A percentile compares a stretch with the other conserved stretches of the same genome.
These are phyloP conservation scores for Chytridiales sp. DNA, from an alignment of 371 early-diverging fungal genomes.

Conservation along the genomic window DNA sequence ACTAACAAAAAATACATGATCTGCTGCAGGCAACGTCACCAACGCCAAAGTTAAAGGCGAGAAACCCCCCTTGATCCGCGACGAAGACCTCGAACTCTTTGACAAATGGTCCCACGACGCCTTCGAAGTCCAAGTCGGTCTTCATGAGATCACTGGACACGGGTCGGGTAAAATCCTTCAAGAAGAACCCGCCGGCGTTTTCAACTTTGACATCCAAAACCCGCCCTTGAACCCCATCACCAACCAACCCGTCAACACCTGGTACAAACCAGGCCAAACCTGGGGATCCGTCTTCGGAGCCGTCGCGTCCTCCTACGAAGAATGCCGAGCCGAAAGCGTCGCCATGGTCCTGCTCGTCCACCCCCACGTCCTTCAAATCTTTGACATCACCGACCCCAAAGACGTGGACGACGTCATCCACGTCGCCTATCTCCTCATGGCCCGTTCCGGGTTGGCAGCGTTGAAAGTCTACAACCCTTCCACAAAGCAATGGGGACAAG, in stretches of 20 bases:
- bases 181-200: conserved; percentile 52
- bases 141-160: conserved; percentile 54
- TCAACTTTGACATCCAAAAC: conserved; percentile 53
- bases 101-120: conserved; percentile 49
- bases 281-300: conserved; percentile 55
- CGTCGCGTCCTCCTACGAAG: conserved; percentile 48
- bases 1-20: no score
- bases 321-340: conserved; percentile 67
- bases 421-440: conserved; percentile 58
- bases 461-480: conserved; percentile 14
- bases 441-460: conserved; percentile 10
- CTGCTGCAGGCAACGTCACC: conserved; percentile 63
- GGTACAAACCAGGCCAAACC: conserved; percentile 64
- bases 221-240: conserved; percentile 52
- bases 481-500: conserved; percentile 52
- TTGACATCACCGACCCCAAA: conserved; percentile 50
- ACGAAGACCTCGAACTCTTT: conserved; percentile 48
- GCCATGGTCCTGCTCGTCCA: conserved; percentile 55
- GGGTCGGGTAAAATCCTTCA: conserved; percentile 60
- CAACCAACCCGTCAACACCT: conserved; percentile 47
- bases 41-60: conserved; percentile 54
- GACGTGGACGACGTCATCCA: conserved; percentile 55
- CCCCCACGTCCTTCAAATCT: conserved; percentile 41
- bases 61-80: conserved; percentile 52
- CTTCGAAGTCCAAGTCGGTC: conserved; percentile 61